These are phyloP conservation scores for Saprolegnia parasitica DNA, from an alignment of 352 stramenopile species.

Conservation along the genomic window DNA sequence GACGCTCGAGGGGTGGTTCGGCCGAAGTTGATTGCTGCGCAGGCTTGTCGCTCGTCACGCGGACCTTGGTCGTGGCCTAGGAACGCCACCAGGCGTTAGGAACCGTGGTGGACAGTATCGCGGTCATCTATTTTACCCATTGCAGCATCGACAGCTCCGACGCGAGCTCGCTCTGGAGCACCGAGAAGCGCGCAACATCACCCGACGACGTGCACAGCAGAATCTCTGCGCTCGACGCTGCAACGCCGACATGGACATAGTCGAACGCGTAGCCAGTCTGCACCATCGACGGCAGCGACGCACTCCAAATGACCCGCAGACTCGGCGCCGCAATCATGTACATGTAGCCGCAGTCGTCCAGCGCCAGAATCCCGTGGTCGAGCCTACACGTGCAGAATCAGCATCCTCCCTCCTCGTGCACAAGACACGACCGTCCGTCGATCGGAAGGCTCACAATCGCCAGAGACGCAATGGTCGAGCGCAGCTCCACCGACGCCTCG, in stretches of 20 bases:
- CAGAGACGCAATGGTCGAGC: conserved; percentile 9
- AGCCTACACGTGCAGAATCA: conserved; percentile 27
- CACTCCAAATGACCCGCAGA: conserved; percentile 52
- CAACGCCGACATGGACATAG: conserved; percentile 41
- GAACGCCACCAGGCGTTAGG: neutral
- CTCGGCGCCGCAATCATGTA: conserved; percentile 62
- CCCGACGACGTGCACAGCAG: conserved; percentile 56
- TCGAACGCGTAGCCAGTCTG: conserved; percentile 43
- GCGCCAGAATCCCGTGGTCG: conserved; percentile 56
- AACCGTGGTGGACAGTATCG: neutral
- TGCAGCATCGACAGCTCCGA: conserved; percentile 59
- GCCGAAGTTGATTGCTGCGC: conserved; percentile 36
- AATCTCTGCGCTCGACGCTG: conserved; percentile 46
- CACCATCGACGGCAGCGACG: conserved; percentile 32
- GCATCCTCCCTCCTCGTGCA: neutral
- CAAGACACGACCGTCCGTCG: conserved; percentile 4
- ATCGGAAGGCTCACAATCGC: conserved; percentile 3
- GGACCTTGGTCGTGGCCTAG: conserved; percentile 1
- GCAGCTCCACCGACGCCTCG: conserved; percentile 10
- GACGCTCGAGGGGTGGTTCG: conserved; percentile 25
- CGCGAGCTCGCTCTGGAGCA: conserved; percentile 49
- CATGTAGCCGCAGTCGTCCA: conserved; percentile 62
- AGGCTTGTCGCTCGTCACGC: conserved; percentile 39
- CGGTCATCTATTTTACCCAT: conserved; percentile 20
- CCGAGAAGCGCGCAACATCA: conserved; percentile 58